Base-by-base conservation (phyloP, 805 yeast genomes). In the Yarrowia phangngaensis region DNA sequence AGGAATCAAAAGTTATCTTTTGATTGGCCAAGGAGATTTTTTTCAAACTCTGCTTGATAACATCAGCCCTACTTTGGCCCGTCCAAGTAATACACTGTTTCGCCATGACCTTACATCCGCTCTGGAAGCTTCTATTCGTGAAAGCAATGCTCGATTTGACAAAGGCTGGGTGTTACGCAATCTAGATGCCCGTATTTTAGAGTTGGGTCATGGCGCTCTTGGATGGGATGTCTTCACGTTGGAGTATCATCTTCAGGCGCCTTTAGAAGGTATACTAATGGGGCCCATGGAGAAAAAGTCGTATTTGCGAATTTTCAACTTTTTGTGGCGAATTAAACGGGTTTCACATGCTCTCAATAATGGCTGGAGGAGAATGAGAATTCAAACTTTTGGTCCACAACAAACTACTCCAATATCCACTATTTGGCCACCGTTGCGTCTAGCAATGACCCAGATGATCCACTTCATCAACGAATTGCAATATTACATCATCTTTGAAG, bases 141-240 rank as follows among this genome's bases (percentile, higher is more conserved):
- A 59, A 11, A 61, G 65, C 30, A 63, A 64, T 24, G 58, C 64
- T 1, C 60, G 59, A 28, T 57, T 53, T 46, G 71, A 68, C 17
- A 54, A 56, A 2, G 68, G 64, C 2, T 67, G 63, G 13, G 70
- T 76, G 8, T 61, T 76, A 9, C 67, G 73, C 33, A 65, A 84
- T 43, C 61, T 90, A 9, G 97, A 92, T 68, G 95, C 96, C 0
- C 70, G 96, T 34, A 71, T 89, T 16, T 69, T 89, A 40, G 87
- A 83, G 52, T 66, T 82, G 40, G 80, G 80, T 3, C 85, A 81
- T 56, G 82, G 86, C 0, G 76, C 79, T 53, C 65, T 78, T 43
- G 96, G 95, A 0, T 89, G 96, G 96, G 95, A 89, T 60, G 87
- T 84, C 2, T 89, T 90, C 62, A 86, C 96, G 0, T 67, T 89